Conservation (phyloP, 768 basidiomycete genomes). For the Tulasnella sp. region DNA sequence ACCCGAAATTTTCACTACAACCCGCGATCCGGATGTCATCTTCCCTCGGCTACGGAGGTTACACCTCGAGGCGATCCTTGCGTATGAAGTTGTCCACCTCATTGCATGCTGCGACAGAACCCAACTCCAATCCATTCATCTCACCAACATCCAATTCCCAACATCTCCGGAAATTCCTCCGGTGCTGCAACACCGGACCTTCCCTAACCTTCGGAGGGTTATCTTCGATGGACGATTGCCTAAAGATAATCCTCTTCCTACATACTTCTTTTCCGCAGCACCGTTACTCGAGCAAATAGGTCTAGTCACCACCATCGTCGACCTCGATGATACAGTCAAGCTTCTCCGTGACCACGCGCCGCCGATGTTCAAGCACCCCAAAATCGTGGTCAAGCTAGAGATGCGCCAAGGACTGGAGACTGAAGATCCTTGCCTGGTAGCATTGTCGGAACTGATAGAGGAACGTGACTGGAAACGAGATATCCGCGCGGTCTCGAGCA, state of each 20-base stretch:
- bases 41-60: background rate
- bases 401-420: background rate
- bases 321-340: background rate
- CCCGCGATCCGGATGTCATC: conserved; percentile 1
- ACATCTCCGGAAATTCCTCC: background rate
- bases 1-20: conserved; percentile 1
- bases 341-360: background rate
- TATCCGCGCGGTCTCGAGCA: background rate
- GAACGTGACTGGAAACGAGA: background rate
- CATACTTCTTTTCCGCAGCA: background rate
- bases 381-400: background rate
- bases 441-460: background rate
- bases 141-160: background rate
- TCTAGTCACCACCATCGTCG: background rate
- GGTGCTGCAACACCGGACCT: background rate
- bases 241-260: background rate
- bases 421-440: background rate
- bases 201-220: background rate
- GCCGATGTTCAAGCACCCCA: background rate
- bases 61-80: background rate
- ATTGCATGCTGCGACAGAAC: background rate
- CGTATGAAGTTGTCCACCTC: background rate
- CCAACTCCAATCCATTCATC: background rate
- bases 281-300: background rate
- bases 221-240: background rate